Conservation (phyloP, 2,329 filamentous ascomycete genomes). For the Chrysosporium queenslandicum region DNA sequence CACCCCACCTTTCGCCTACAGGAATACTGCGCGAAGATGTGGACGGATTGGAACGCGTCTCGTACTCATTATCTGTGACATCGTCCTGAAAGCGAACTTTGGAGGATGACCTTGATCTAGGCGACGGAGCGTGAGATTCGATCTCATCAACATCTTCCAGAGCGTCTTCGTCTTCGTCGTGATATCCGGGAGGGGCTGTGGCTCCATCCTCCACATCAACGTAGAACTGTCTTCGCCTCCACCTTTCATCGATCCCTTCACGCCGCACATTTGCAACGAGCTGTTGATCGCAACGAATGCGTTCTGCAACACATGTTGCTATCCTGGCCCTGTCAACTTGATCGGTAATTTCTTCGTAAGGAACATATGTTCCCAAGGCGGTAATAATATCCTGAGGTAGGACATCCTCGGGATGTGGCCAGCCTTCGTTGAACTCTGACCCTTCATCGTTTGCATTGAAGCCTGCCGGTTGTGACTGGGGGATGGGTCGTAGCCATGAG, state of each 20-base stretch:
- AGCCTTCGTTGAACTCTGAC: slow-evolving; percentile 21
- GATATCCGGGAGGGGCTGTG: slow-evolving; percentile 52
- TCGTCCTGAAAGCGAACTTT: slow-evolving; percentile 70
- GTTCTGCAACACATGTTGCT: slow-evolving; percentile 29
- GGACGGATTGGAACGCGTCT: slow-evolving; percentile 60
- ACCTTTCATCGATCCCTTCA: slow-evolving; percentile 54
- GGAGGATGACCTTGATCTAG: slow-evolving; percentile 62
- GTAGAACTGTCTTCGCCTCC: slow-evolving; percentile 70
- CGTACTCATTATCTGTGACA: slow-evolving; percentile 53
- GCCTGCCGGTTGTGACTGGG: slow-evolving; percentile 1
- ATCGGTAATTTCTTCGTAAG: slow-evolving; percentile 36
- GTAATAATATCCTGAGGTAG: slow-evolving; percentile 33
- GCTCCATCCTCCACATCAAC: slow-evolving; percentile 76
- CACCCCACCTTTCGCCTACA: slow-evolving; percentile 59
- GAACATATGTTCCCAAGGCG: slow-evolving; percentile 35
- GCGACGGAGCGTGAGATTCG: slow-evolving; percentile 33
- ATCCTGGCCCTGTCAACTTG: slow-evolving; percentile 35
- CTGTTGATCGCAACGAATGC: slow-evolving; percentile 29
- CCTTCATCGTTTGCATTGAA: slow-evolving; percentile 9
- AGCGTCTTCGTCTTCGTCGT: slow-evolving; percentile 45
- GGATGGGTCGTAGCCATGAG: slow-evolving; percentile 15
- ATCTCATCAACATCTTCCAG: slow-evolving; percentile 22
- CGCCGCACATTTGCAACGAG: slow-evolving; percentile 31
- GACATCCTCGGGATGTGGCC: slow-evolving; percentile 34
- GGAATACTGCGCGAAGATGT: slow-evolving; percentile 62